Base-by-base conservation (phyloP, 306 rosid genomes). In the Fagus crenata region DNA sequence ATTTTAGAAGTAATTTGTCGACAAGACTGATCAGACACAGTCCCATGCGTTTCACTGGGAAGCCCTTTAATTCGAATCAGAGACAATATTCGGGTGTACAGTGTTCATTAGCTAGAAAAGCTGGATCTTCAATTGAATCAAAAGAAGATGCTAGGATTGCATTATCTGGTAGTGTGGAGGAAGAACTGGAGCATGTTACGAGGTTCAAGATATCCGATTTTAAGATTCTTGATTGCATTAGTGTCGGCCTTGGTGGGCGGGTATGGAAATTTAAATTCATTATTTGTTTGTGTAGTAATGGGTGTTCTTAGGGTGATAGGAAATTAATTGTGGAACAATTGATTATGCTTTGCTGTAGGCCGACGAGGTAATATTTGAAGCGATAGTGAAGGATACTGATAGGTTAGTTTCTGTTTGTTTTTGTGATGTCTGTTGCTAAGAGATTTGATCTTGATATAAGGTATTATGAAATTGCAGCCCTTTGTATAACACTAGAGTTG, bases 241-340 rank as follows among this genome's bases (percentile, higher is more conserved):
- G 98, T 84, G 71, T 85, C 59, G 98, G 97, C 88, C 97, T 87
- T 46, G 96, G 96, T n/a, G 97, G 97, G 75, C 87, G 97, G 97
- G 98, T 95, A 92, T 72, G 97, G 28, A n/a, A 40, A 53, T 33
- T 56, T 17, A 77, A 15, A 61, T 75, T 67, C 15, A 11, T 39
- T 82, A 81, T 71, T 72, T 65, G 2, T 58, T 67, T 65, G 28
- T 54, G 13, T 72, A 53, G 60, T 60, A 41, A 7, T 56, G 7
- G 63, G 32, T 64, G 9, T 64, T 65, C 6, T 56, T 61, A 69
- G 72, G n/a, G 35, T 49, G 59, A 79, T 41, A 69, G 75, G 40
- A 60, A 35, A 82, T 49, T 64, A 55, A 43, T 53, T 55, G 77
- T 49, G 56, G 64, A 67, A 71, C 85, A 61, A 84, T 79, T 82